A percentile compares a stretch with the other conserved stretches of the same genome.
These are phyloP conservation scores for Phaeolepiota aurea DNA, from an alignment of 768 basidiomycete species.

Conservation along the genomic window DNA sequence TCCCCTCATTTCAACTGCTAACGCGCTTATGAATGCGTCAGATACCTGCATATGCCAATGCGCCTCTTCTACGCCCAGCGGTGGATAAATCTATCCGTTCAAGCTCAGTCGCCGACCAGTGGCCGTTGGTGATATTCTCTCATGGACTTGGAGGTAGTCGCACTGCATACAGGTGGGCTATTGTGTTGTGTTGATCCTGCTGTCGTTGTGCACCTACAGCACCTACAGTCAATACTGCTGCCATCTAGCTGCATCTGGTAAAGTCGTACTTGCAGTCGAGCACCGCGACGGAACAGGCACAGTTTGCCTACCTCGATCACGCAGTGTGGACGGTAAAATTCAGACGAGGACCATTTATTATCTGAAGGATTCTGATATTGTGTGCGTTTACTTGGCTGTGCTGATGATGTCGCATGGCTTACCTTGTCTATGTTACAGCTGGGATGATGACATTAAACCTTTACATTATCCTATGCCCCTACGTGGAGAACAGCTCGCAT, in stretches of 20 bases:
- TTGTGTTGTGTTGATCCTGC: neutral
- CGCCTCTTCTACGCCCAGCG: conserved; percentile 38
- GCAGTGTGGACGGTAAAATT: conserved; percentile 18
- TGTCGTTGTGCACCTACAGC: neutral
- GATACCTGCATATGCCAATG: conserved; percentile 52
- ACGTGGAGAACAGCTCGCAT: conserved; percentile 59
- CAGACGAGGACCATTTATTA: conserved; percentile 33
- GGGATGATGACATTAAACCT: conserved; percentile 16
- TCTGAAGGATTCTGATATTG: conserved; percentile 45
- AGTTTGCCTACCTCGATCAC: conserved; percentile 30
- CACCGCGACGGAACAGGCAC: conserved; percentile 79
- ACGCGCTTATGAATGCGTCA: conserved; percentile 12
- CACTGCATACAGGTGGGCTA: conserved; percentile 54
- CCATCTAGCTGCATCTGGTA: conserved; percentile 68
- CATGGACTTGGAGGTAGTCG: conserved; percentile 76
- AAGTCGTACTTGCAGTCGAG: conserved; percentile 74
- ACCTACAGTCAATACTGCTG: conserved; percentile 55
- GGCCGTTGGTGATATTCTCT: conserved; percentile 80
- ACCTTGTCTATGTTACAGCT: conserved; percentile 12
- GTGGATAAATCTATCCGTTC: conserved; percentile 1
- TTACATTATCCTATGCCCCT: conserved; percentile 33
- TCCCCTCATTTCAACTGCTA: neutral
- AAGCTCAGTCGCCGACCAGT: conserved; percentile 22
- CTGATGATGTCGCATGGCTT: neutral
- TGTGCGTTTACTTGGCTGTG: conserved; percentile 25